These are phyloP conservation scores for Phytopythium cucurbitacearum DNA, from an alignment of 352 stramenopile species.

Conservation along the genomic window DNA sequence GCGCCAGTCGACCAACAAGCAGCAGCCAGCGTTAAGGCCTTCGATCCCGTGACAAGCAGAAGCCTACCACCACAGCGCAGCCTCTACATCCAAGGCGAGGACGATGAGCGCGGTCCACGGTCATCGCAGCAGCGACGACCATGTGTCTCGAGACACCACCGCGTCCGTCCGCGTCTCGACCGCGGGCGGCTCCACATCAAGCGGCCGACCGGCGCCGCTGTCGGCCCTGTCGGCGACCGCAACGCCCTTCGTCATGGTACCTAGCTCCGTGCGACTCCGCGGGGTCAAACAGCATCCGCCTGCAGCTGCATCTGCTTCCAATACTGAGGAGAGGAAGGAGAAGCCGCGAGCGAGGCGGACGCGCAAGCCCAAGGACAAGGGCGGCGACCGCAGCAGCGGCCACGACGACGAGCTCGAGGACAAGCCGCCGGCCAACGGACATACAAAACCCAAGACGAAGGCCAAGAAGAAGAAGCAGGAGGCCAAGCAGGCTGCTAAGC, in stretches of 20 bases:
- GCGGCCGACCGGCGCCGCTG: slow-evolving; percentile 4
- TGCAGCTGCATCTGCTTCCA: not conserved
- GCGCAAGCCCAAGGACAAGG: slow-evolving; percentile 28
- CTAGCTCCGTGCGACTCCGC: slow-evolving; percentile 19
- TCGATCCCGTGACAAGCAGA: too few species aligned
- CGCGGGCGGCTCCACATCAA: slow-evolving; percentile 15
- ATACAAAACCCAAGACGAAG: not conserved
- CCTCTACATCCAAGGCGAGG: not conserved
- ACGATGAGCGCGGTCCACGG: slow-evolving; percentile 25
- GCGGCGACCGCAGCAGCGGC: slow-evolving; percentile 8
- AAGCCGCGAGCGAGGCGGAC: slow-evolving; percentile 6
- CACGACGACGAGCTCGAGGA: slow-evolving; percentile 7
- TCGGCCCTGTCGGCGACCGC: slow-evolving; percentile 15
- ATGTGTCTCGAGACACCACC: slow-evolving; percentile 17
- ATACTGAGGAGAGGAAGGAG: not conserved
- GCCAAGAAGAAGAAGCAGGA: slow-evolving; percentile 16
- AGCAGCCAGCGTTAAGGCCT: too few species aligned
- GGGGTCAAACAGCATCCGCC: not conserved
- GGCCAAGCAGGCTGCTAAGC: not conserved
- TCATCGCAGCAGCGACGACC: slow-evolving; percentile 18
- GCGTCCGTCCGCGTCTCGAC: not conserved
- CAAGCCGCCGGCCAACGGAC: slow-evolving; percentile 3
- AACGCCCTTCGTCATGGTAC: slow-evolving; percentile 23
- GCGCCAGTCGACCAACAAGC: too few species aligned
- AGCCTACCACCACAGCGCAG: not conserved